Evolutionary conservation across 345 rosid genomes (phyloP).

Genomic region (Conringia planisiliqua): DNA sequence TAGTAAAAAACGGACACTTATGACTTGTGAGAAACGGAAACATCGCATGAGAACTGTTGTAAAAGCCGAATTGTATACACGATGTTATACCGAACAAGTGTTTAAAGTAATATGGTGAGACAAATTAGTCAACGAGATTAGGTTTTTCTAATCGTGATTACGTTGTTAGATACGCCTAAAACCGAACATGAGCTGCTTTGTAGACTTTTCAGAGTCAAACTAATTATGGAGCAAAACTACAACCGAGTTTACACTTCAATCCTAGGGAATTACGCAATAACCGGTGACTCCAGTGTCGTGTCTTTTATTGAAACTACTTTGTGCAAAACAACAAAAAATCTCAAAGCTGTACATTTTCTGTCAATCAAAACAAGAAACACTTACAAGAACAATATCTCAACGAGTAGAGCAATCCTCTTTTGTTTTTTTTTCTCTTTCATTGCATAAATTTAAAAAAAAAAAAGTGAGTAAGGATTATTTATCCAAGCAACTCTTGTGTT

Average conservation of each 20-base stretch:
- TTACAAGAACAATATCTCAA: neutral
- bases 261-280: neutral
- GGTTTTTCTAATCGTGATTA: neutral
- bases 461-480: neutral
- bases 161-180: neutral
- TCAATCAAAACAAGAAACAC: neutral
- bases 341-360: conserved; percentile 5
- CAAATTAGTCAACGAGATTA: neutral
- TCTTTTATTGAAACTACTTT: neutral
- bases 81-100: neutral
- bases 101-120: neutral
- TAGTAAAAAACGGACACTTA: neutral
- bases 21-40: neutral
- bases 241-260: neutral
- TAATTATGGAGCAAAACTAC: neutral
- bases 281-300: neutral
- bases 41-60: neutral
- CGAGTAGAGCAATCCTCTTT: neutral
- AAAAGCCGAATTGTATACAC: neutral
- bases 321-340: neutral
- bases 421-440: neutral
- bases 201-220: neutral
- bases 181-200: neutral
- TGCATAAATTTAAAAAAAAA: neutral
- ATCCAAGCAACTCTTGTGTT: conserved; percentile 17